Percentiles rank a stretch among this genome's conserved stretches.
Conservation (phyloP, 768 basidiomycete species). For the Tephrocybe sp. region DNA sequence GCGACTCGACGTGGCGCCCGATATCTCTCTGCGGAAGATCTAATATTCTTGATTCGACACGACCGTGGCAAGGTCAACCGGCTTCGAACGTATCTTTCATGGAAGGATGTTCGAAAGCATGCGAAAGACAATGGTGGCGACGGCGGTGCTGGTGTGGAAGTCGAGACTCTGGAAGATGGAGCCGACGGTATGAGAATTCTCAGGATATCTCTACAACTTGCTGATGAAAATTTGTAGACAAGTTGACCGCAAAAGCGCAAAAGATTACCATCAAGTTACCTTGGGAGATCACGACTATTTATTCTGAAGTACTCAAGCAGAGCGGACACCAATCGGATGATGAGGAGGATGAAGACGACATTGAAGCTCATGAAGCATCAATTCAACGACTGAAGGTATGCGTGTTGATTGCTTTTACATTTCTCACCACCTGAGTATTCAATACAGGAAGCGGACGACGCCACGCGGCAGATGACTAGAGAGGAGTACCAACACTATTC, state of each 20-base stretch:
- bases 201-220: not conserved
- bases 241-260: conserved; percentile 79
- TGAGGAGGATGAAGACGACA: conserved; percentile 94
- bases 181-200: conserved; percentile 61
- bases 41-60: conserved; percentile 94
- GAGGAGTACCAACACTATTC: conserved; percentile 98
- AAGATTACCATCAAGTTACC: conserved; percentile 95
- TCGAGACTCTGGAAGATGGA: conserved; percentile 82
- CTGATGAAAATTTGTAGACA: conserved; percentile 47
- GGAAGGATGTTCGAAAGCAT: conserved; percentile 96
- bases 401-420: too few species aligned
- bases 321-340: conserved; percentile 86
- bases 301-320: conserved; percentile 79
- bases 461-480: conserved; percentile 92
- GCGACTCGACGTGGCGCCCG: conserved; percentile 83
- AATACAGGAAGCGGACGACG: conserved; percentile 88
- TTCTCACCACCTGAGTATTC: not conserved
- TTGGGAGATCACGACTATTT: conserved; percentile 93
- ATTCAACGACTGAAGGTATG: conserved; percentile 84
- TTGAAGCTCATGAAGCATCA: conserved; percentile 95
- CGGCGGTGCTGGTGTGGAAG: conserved; percentile 77
- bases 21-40: conserved; percentile 88
- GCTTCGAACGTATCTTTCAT: conserved; percentile 88
- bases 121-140: conserved; percentile 89
- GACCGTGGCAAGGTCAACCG: conserved; percentile 94